Percentiles rank a stretch among this genome's conserved stretches.
Conservation (phyloP, 1,284 basidiomycete species). For the Neolentinus lepideus region DNA sequence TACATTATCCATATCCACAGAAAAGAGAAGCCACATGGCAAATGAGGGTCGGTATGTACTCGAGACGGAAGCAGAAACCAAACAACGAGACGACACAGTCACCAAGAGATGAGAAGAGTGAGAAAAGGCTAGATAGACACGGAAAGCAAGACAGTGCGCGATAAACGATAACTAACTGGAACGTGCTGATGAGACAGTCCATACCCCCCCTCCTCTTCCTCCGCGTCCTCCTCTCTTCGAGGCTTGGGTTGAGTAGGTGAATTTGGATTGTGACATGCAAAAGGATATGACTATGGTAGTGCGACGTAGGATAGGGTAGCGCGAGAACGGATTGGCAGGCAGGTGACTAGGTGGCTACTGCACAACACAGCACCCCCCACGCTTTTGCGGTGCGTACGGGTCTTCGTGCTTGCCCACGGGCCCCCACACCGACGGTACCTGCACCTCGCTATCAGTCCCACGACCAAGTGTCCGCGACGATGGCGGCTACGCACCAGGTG, state of each 20-base stretch:
- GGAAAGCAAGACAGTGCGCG: background rate
- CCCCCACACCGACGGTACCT: constrained; percentile 94
- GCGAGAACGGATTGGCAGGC: background rate
- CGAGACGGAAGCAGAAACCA: no score
- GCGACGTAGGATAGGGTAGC: background rate
- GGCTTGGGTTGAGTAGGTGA: no score
- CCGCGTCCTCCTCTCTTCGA: no score
- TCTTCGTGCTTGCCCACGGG: constrained; percentile 83
- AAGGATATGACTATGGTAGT: background rate
- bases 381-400: constrained; percentile 76
- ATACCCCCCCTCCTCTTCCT: background rate
- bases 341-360: constrained; percentile 12
- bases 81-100: background rate
- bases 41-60: background rate
- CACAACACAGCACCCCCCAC: constrained; percentile 58
- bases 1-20: background rate
- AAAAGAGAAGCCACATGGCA: background rate
- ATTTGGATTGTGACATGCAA: background rate
- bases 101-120: background rate
- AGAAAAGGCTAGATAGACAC: background rate
- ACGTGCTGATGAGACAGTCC: background rate
- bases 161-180: background rate
- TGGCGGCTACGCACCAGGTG: constrained; percentile 54
- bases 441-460: constrained; percentile 5
- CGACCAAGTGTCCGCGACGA: background rate